Evolutionary conservation across 2,329 filamentous ascomycete genomes (phyloP), one percentile per base, ranked within the genome.

Genomic region (Ambrosiella xylebori): DNA sequence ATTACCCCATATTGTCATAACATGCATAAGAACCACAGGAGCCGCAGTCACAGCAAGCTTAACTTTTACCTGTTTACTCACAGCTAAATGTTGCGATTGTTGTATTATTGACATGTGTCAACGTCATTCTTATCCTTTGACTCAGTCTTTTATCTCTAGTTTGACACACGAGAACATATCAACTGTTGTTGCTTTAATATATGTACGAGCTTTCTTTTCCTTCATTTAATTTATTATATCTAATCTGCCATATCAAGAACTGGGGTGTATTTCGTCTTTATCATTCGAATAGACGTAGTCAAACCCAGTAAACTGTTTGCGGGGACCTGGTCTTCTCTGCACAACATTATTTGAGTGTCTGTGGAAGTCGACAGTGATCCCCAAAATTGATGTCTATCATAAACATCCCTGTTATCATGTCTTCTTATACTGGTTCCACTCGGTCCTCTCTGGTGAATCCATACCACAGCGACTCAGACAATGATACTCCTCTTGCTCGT

Each of bases 21-120:
- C 54, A 60, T 60, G 54, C 58, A 60, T 60, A 59, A 59, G 58
- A 59, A 56, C 44, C 49, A 15, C 27, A 35, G 47, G 38, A 17
- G 27, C 39, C 47, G 54, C 53, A 51, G 41, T 36, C 45, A 50
- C 54, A 37, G 39, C 39, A 36, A 11, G 19, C 51, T 47, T n/a
- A 40, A 27, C 2, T 27, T 27, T 54, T 51, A 37, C 19, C 51
- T 38, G 13, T 17, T 17, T 53, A 6, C 13, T 39, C 17, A 13
- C 19, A 15, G 27, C 12, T n/a, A 11, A n/a, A 44, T 27, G n/a
- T 41, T n/a, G 6, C n/a, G 11, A 41, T 40, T 39, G n/a, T 40
- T 39, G 15, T 12, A 13, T 12, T 41, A 9, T 27, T 56, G 17
- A 56, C n/a, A 41, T 13, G 8, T 5, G 27, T 36, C 54, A 13